phyloP scores from a whole-genome alignment of 148 eudicot genomes.

The Dianthus caryophyllus region DNA sequence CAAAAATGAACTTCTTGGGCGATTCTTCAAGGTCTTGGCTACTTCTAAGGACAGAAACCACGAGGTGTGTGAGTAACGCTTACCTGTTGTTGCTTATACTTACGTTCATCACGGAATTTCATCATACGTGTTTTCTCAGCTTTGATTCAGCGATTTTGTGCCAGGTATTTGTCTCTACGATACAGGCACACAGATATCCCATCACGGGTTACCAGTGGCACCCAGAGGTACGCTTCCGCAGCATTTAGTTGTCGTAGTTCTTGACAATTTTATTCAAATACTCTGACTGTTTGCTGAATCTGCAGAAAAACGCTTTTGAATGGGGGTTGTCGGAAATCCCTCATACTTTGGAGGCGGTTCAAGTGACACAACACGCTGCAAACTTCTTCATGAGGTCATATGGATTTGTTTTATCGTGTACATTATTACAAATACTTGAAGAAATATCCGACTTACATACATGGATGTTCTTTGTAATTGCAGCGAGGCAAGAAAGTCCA shows the following conservation, averaged over 20 bases:
- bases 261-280: not conserved
- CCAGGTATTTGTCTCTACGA: slow-evolving; percentile 5
- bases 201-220: slow-evolving; percentile 11
- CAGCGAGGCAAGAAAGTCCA: slow-evolving; percentile 12
- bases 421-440: not conserved
- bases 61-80: not conserved
- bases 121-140: not conserved
- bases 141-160: not conserved
- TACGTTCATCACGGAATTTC: not conserved
- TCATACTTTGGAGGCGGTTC: not conserved
- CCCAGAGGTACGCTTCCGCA: not conserved
- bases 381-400: slow-evolving; percentile 5
- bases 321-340: slow-evolving; percentile 7
- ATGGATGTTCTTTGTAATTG: not conserved
- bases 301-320: slow-evolving; percentile 13
- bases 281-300: not conserved
- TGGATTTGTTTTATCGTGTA: not conserved
- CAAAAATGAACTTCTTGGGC: not conserved
- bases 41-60: slow-evolving; percentile 2
- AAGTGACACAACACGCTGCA: slow-evolving; percentile 11
- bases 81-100: not conserved
- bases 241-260: not conserved
- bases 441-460: not conserved
- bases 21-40: slow-evolving; percentile 8
- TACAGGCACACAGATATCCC: slow-evolving; percentile 6